Evolutionary conservation across 1,139 yeast species (phyloP).

Genomic region (Blastobotrys niveus): DNA sequence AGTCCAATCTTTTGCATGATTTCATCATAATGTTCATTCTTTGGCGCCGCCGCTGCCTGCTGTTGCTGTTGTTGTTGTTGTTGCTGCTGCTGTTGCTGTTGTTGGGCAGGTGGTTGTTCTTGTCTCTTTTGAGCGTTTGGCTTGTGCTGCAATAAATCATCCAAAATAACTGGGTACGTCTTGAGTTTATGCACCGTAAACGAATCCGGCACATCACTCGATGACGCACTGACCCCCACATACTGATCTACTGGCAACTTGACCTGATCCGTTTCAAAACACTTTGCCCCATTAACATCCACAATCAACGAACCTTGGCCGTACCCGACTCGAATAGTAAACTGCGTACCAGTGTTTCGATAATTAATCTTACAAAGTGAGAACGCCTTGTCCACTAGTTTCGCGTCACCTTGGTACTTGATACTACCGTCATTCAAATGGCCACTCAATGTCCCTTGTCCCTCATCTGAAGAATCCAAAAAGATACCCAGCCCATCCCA

Average conservation of each 20-base stretch:
- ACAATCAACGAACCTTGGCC: slow-evolving; percentile 32
- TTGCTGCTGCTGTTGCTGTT: no score
- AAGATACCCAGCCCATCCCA: slow-evolving; percentile 40
- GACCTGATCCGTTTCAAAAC: slow-evolving; percentile 34
- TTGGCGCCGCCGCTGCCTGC: not conserved
- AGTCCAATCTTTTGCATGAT: slow-evolving; percentile 20
- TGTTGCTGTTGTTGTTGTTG: slow-evolving; percentile 2
- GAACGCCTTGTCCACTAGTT: slow-evolving; percentile 30
- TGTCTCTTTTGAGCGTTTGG: not conserved
- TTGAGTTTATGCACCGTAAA: slow-evolving; percentile 28
- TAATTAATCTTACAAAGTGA: slow-evolving; percentile 35
- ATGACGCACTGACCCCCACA: slow-evolving; percentile 36
- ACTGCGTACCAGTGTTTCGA: slow-evolving; percentile 33
- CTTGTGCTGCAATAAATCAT: slow-evolving; percentile 10
- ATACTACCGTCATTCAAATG: slow-evolving; percentile 38
- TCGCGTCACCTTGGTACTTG: slow-evolving; percentile 16
- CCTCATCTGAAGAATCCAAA: slow-evolving; percentile 31
- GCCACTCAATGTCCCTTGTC: slow-evolving; percentile 35
- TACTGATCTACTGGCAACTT: slow-evolving; percentile 31
- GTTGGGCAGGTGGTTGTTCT: not conserved
- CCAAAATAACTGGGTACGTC: slow-evolving; percentile 17
- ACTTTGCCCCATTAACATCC: slow-evolving; percentile 37
- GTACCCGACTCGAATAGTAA: slow-evolving; percentile 32
- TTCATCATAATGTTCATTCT: slow-evolving; percentile 15
- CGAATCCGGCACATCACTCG: slow-evolving; percentile 32